Percentiles rank a stretch among this genome's conserved stretches.
Evolutionary conservation across 2,329 filamentous ascomycete genomes (phyloP).

Genomic region (Fusarium scirpi): DNA sequence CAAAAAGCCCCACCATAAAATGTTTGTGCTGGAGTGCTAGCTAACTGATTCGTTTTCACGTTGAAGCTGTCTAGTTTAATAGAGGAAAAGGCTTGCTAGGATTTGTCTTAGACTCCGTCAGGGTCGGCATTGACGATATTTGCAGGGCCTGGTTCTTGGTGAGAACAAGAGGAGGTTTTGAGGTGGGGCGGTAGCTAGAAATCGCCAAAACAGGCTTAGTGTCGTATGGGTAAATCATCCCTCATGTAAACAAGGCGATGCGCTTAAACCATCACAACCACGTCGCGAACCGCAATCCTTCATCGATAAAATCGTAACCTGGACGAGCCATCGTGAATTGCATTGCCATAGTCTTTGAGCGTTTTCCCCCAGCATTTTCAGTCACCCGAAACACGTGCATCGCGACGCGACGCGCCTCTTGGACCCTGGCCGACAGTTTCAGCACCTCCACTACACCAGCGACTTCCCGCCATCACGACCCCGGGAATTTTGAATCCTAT

Average conservation of each 20-base stretch:
- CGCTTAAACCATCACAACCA: conserved; percentile 44
- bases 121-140: conserved; percentile 29
- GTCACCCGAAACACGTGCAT: neutral
- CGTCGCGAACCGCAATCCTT: conserved; percentile 44
- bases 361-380: neutral
- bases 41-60: neutral
- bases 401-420: conserved; percentile 42
- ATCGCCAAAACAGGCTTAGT: conserved; percentile 38
- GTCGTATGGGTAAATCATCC: conserved; percentile 37
- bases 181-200: conserved; percentile 34
- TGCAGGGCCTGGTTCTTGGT: conserved; percentile 4
- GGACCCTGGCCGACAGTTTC: conserved; percentile 27
- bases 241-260: conserved; percentile 50
- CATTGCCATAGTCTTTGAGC: neutral
- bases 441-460: conserved; percentile 21
- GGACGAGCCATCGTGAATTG: conserved; percentile 34
- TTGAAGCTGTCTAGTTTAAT: neutral
- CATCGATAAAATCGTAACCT: conserved; percentile 28
- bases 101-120: conserved; percentile 2
- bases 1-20: neutral
- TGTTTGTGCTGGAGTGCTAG: neutral
- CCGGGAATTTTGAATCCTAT: conserved; percentile 28
- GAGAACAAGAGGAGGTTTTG: conserved; percentile 8
- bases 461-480: conserved; percentile 36
- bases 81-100: neutral